Conservation (phyloP, 73 alveolate genomes). For the Paramecium bursaria region DNA sequence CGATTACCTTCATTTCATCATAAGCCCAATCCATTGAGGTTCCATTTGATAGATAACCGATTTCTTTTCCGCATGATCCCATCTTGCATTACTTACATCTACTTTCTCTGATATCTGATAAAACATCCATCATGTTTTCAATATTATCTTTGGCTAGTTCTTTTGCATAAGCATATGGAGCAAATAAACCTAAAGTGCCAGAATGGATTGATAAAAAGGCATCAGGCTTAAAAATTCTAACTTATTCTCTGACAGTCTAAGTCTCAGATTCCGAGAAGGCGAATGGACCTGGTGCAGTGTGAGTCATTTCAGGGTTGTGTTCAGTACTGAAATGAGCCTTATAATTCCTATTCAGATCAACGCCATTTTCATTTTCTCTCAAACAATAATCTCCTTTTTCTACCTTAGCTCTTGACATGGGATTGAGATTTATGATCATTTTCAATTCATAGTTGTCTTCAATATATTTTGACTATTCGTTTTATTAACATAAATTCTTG, state of each 20-base stretch:
- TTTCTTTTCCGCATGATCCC: constrained; percentile 70
- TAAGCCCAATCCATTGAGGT: constrained; percentile 75
- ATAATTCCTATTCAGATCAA: constrained; percentile 76
- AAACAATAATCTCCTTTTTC: constrained; percentile 75
- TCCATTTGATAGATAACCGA: constrained; percentile 71
- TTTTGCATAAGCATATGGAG: constrained; percentile 68
- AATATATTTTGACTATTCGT: constrained; percentile 9
- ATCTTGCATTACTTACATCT: constrained; percentile 52
- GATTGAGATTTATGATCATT: constrained; percentile 74
- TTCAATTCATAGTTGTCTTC: constrained; percentile 44
- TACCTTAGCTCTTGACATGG: constrained; percentile 67
- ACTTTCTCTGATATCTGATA: constrained; percentile 16
- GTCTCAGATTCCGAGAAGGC: constrained; percentile 79
- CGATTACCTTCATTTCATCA: constrained; percentile 53
- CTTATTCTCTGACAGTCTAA: constrained; percentile 34
- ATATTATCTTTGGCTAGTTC: constrained; percentile 10
- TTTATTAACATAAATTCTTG: neutral
- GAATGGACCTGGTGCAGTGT: constrained; percentile 66
- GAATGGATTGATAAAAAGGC: constrained; percentile 73
- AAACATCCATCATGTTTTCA: neutral
- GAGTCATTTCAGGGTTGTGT: constrained; percentile 36
- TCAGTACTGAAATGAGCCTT: constrained; percentile 60
- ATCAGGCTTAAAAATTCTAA: constrained; percentile 59
- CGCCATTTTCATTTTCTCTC: constrained; percentile 75
- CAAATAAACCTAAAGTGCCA: constrained; percentile 34